These are phyloP conservation scores for Quercus glauca DNA, from an alignment of 306 rosid genomes.

Conservation along the genomic window DNA sequence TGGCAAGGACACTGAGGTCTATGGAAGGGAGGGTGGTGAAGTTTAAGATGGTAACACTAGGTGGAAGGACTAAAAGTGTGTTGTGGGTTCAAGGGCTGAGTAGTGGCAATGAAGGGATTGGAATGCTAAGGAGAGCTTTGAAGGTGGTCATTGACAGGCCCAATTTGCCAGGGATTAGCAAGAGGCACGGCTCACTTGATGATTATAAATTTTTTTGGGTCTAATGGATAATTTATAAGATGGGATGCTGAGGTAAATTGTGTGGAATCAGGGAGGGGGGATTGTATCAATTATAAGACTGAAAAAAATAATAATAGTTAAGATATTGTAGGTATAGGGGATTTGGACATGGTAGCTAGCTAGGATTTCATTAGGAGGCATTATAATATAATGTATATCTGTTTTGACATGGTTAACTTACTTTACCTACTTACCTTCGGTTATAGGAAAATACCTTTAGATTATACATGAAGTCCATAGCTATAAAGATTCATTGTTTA, in stretches of 20 bases:
- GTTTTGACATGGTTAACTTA: background rate
- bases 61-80: constrained; percentile 53
- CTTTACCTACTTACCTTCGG: background rate
- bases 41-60: constrained; percentile 63
- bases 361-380: too few relatives aligned
- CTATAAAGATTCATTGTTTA: background rate
- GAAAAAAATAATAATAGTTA: too few relatives aligned
- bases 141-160: constrained; percentile 39
- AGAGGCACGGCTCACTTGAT: background rate
- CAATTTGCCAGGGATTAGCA: background rate
- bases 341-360: too few relatives aligned
- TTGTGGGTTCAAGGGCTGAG: constrained; percentile 48
- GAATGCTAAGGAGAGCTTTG: constrained; percentile 46
- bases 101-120: constrained; percentile 37
- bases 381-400: background rate
- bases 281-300: too few relatives aligned
- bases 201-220: background rate
- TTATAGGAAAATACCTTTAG: background rate
- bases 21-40: constrained; percentile 46
- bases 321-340: too few relatives aligned
- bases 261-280: too few relatives aligned
- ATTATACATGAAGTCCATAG: background rate
- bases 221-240: background rate
- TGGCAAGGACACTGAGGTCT: constrained; percentile 40
- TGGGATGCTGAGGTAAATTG: too few relatives aligned